These are phyloP conservation scores for Oryza officinalis DNA, from an alignment of 176 grass and related monocot species.

Conservation along the genomic window DNA sequence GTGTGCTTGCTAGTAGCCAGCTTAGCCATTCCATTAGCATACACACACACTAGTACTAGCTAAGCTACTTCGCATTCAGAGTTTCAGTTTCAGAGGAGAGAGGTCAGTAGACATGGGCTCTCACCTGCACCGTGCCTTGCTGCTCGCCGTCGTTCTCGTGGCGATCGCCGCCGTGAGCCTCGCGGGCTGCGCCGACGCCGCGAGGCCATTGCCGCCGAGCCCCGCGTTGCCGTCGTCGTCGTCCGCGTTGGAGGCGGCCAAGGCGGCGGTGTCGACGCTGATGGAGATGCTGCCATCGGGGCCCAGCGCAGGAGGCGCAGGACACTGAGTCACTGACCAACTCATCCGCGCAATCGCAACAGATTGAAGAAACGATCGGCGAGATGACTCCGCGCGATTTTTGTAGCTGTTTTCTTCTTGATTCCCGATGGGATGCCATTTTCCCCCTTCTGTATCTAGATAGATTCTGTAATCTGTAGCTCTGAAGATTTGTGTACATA, in stretches of 20 bases:
- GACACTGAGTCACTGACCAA: slow-evolving; percentile 32
- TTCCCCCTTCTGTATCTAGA: not conserved
- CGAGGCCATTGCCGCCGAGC: slow-evolving; percentile 40
- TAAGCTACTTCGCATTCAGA: not conserved
- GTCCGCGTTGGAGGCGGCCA: slow-evolving; percentile 14
- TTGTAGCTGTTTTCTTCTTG: not conserved
- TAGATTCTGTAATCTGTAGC: not conserved
- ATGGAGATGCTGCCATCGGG: slow-evolving; percentile 54
- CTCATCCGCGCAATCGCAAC: not conserved
- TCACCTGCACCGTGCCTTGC: not conserved
- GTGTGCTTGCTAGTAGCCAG: not conserved
- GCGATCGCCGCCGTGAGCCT: not conserved
- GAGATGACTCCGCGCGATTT: not conserved
- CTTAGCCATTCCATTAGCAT: not conserved
- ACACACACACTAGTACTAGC: no score
- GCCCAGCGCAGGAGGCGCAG: slow-evolving; percentile 37
- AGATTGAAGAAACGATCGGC: not conserved
- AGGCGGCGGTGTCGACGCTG: slow-evolving; percentile 27
- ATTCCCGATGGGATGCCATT: no score
- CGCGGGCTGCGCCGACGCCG: slow-evolving; percentile 29
- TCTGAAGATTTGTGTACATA: not conserved
- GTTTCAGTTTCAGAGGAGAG: not conserved
- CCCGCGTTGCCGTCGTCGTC: slow-evolving; percentile 31
- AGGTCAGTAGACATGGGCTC: not conserved
- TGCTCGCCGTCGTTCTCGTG: not conserved